Evolutionary conservation across 192 early-diverging fungal species (phyloP).

Genomic region (Lunasporangiospora selenospora): DNA sequence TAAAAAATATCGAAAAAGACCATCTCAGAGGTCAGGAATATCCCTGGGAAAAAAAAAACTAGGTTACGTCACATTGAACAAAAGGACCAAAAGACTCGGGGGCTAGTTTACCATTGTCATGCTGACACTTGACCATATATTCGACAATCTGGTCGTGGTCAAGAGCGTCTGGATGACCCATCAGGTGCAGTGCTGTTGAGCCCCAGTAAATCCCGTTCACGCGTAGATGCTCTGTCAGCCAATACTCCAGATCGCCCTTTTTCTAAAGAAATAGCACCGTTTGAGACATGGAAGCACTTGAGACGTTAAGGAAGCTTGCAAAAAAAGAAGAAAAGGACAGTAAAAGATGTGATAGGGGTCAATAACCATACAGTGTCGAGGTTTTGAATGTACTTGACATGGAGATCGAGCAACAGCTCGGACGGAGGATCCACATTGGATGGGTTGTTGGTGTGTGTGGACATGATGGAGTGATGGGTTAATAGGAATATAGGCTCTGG

Average conservation of each 20-base stretch:
- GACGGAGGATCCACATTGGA: conserved; percentile 6
- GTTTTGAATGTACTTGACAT: conserved; percentile 75
- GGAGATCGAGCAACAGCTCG: conserved; percentile 62
- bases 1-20: conserved; percentile 18
- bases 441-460: background rate
- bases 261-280: conserved; percentile 51
- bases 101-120: conserved; percentile 67
- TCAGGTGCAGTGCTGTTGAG: conserved; percentile 77
- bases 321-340: conserved; percentile 2
- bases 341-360: background rate
- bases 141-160: conserved; percentile 75
- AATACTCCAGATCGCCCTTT: conserved; percentile 91
- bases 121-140: conserved; percentile 83
- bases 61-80: conserved; percentile 15
- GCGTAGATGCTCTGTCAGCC: conserved; percentile 90
- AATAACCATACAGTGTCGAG: conserved; percentile 59
- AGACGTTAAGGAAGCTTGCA: background rate
- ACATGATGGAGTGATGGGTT: conserved; percentile 1
- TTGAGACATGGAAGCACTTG: background rate
- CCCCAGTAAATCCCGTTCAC: conserved; percentile 97
- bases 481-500: too few relatives aligned
- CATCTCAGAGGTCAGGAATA: conserved; percentile 2
- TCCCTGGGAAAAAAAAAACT: background rate
- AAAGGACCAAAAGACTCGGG: background rate
- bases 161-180: conserved; percentile 70